A percentile compares a stretch with the other conserved stretches of the same genome.
These are phyloP conservation scores for Puccinellia tenuiflora DNA, from an alignment of 176 grass and related monocot genomes.

Conservation along the genomic window DNA sequence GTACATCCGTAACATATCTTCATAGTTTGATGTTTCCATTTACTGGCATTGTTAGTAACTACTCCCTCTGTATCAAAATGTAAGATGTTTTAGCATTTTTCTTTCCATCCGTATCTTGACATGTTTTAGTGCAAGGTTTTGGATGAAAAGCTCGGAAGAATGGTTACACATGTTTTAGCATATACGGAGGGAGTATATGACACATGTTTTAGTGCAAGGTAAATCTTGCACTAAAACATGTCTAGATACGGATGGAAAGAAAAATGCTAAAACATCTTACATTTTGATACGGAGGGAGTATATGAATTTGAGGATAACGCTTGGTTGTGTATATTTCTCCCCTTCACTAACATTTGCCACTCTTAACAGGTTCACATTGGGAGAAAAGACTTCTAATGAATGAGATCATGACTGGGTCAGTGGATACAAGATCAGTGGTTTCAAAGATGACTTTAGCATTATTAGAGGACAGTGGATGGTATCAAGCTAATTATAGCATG, in stretches of 20 bases:
- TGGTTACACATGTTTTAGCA: too few species aligned
- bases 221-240: too few species aligned
- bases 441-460: slow-evolving; percentile 99
- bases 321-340: not conserved
- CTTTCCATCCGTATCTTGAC: too few species aligned
- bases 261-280: too few species aligned
- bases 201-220: too few species aligned
- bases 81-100: too few species aligned
- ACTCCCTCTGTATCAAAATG: too few species aligned
- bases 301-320: slow-evolving; percentile 5
- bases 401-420: slow-evolving; percentile 99
- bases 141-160: too few species aligned
- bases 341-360: slow-evolving; percentile 5
- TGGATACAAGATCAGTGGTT: slow-evolving; percentile 95
- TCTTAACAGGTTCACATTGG: slow-evolving; percentile 82
- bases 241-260: too few species aligned
- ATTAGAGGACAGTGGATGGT: slow-evolving; percentile 99
- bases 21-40: not conserved
- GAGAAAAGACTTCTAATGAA: slow-evolving; percentile 99
- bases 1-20: slow-evolving; percentile 33
- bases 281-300: too few species aligned
- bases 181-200: too few species aligned
- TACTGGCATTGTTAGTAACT: not conserved
- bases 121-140: too few species aligned
- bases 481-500: slow-evolving; percentile 99